Evolutionary conservation across 768 basidiomycete genomes (phyloP), one percentile per base, ranked within the genome.

Genomic region (Boletales sp.): DNA sequence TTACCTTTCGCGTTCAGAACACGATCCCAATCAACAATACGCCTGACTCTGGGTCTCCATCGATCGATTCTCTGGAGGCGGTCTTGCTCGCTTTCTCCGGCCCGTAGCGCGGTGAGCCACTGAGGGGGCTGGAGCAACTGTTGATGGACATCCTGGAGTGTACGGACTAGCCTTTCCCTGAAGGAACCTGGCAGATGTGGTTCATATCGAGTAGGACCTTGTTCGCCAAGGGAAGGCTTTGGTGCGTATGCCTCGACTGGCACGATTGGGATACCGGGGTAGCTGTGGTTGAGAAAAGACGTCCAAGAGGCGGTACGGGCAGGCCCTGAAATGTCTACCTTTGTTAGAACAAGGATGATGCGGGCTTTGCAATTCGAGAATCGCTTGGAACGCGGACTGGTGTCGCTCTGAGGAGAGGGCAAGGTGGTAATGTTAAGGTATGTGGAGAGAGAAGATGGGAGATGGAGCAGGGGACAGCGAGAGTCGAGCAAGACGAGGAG

Each of bases 401-500:
- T 5, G 2, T 49, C 40, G 13, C 34, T 11, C 13, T 40, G 48
- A n/a, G n/a, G n/a, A n/a, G n/a, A n/a, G n/a, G n/a, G n/a, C 6
- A 29, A 40, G 14, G 52, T 48, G 19, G 55, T 50, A 2, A 65
- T 47, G 8, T 48, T 17, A 32, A 97, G 78, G 69, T 89, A 87
- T 5, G 72, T 53, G 14, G 79, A 69, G 36, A 98, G 79, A 0
- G 92, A 90, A 1, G 86, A 79, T 1, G 94, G 93, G 58, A 84
- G 86, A 67, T 97, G 94, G 3, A 97, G 69, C 0, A 84, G 78
- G 0, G 95, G 94, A 62, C 90, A 94, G 36, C 95, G 86, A 14
- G 89, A 87, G 67, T 97, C 94, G 31, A 95, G 76, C 38, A 97
- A 80, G 43, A 95, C 77, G 43, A 97, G 81, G 17, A 97, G 74